Conservation (phyloP, 2,329 filamentous ascomycete species). For the Cordyceps militaris region DNA sequence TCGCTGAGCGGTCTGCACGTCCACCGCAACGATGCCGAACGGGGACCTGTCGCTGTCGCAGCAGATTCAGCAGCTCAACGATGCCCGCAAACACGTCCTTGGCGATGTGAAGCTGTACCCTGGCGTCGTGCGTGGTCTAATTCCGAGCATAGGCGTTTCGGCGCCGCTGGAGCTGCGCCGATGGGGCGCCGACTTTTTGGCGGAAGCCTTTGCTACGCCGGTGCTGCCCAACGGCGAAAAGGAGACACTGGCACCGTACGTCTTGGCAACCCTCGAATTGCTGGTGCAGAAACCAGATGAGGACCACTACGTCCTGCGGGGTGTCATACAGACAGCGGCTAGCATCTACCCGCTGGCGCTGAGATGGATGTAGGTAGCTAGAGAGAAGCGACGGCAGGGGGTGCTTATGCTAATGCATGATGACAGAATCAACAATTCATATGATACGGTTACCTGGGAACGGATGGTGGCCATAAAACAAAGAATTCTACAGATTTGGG, state of each 20-base stretch:
- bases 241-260: slow-evolving; percentile 67
- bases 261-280: slow-evolving; percentile 68
- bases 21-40: slow-evolving; percentile 38
- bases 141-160: slow-evolving; percentile 78
- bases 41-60: slow-evolving; percentile 56
- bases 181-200: slow-evolving; percentile 95
- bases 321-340: slow-evolving; percentile 78
- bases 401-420: slow-evolving; percentile 15
- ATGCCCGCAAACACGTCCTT: slow-evolving; percentile 83
- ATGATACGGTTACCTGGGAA: slow-evolving; percentile 78
- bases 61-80: slow-evolving; percentile 81
- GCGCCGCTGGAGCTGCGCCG: slow-evolving; percentile 74
- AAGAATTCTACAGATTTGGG: slow-evolving; percentile 83
- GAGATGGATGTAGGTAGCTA: slow-evolving; percentile 78
- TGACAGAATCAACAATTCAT: slow-evolving; percentile 74
- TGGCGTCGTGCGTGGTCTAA: slow-evolving; percentile 82
- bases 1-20: neutral
- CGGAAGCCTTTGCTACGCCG: slow-evolving; percentile 94
- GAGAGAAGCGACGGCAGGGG: neutral
- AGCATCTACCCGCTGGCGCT: slow-evolving; percentile 91
- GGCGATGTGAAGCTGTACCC: slow-evolving; percentile 82
- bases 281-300: slow-evolving; percentile 65
- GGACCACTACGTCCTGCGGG: slow-evolving; percentile 75
- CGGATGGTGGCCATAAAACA: slow-evolving; percentile 84
- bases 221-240: slow-evolving; percentile 70